Conservation (phyloP, 768 basidiomycete genomes). For the Russula emetica region DNA sequence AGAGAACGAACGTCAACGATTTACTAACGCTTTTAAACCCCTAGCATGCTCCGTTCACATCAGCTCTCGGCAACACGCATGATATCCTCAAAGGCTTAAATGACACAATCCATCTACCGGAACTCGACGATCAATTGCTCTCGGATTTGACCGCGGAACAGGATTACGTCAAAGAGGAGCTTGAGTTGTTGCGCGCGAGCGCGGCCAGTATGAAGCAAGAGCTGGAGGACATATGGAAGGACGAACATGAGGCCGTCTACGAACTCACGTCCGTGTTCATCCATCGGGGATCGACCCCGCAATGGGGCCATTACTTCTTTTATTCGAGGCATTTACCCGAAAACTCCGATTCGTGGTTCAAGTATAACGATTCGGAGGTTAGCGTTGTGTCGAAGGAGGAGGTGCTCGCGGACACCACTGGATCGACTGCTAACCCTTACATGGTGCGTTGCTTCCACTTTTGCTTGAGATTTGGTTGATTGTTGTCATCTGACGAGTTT, state of each 20-base stretch:
- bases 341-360: conserved; percentile 84
- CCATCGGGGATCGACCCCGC: conserved; percentile 83
- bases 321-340: conserved; percentile 85
- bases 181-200: conserved; percentile 49
- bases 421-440: conserved; percentile 86
- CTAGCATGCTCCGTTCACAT: conserved; percentile 58
- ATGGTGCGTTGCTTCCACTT: conserved; percentile 49
- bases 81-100: conserved; percentile 54
- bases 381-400: conserved; percentile 72
- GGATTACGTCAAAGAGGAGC: conserved; percentile 48
- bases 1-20: not conserved
- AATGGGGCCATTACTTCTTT: conserved; percentile 94
- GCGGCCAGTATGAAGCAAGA: conserved; percentile 57
- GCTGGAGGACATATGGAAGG: conserved; percentile 71
- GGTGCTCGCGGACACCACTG: conserved; percentile 86
- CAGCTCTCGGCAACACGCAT: conserved; percentile 51
- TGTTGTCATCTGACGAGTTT: not conserved
- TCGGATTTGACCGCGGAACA: conserved; percentile 52
- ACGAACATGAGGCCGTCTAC: conserved; percentile 64
- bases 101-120: conserved; percentile 41
- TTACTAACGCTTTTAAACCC: conserved; percentile 1
- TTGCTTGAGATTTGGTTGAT: not conserved
- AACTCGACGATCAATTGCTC: conserved; percentile 59
- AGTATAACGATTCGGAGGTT: conserved; percentile 92
- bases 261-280: conserved; percentile 94